These are phyloP conservation scores for Thinopyrum elongatum DNA, from an alignment of 176 grass and related monocot species.

Conservation along the genomic window DNA sequence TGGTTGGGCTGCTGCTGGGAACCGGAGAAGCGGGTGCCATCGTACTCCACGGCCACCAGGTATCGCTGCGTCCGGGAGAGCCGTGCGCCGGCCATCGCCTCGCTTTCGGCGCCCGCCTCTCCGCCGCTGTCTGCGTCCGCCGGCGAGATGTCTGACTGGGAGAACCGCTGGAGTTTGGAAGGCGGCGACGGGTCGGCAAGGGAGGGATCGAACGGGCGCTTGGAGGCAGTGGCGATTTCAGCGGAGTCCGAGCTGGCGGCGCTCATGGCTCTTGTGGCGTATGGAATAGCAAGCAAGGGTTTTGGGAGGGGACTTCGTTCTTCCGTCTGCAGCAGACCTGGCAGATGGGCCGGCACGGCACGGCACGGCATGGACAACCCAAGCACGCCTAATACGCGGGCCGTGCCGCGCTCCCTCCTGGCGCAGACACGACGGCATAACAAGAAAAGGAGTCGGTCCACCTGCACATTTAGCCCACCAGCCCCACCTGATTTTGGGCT, in stretches of 20 bases:
- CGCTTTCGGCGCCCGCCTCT: not conserved
- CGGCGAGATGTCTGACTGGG: slow-evolving; percentile 16
- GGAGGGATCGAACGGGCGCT: slow-evolving; percentile 29
- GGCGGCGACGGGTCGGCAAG: not conserved
- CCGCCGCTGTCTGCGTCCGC: not conserved
- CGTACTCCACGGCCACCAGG: slow-evolving; percentile 82
- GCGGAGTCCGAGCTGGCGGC: not conserved
- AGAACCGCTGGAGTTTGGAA: slow-evolving; percentile 34
- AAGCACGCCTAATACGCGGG: no score
- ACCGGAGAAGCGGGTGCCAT: slow-evolving; percentile 79
- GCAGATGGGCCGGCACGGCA: no score
- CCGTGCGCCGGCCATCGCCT: slow-evolving; percentile 23
- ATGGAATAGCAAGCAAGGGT: slow-evolving; percentile 10
- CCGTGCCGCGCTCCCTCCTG: no score
- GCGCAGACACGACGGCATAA: no score
- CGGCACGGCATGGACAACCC: no score
- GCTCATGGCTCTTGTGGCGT: slow-evolving; percentile 40
- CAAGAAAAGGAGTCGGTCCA: no score
- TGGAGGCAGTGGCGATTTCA: not conserved
- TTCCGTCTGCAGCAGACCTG: not conserved
- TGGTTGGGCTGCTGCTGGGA: slow-evolving; percentile 82
- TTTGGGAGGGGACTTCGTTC: slow-evolving; percentile 15
- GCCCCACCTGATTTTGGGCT: no score
- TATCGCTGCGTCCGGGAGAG: slow-evolving; percentile 78
- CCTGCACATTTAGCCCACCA: no score